These are phyloP conservation scores for Lactarius trivialis DNA, from an alignment of 768 basidiomycete genomes.

Conservation along the genomic window DNA sequence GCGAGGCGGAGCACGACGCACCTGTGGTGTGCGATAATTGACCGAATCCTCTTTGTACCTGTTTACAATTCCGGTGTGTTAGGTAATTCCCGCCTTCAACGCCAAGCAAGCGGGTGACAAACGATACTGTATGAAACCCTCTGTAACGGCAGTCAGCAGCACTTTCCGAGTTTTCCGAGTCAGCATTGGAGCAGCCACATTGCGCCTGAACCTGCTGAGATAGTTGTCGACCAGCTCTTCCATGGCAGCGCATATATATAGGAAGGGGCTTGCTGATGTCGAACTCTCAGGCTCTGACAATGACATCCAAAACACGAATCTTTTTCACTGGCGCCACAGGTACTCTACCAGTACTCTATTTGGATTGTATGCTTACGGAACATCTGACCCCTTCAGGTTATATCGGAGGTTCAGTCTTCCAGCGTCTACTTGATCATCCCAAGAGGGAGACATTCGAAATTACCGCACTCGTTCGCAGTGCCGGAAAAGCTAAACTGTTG, in stretches of 20 bases:
- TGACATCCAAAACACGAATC: conserved; percentile 14
- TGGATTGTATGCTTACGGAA: background rate
- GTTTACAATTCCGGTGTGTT: no score
- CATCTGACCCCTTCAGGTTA: conserved; percentile 33
- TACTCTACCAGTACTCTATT: background rate
- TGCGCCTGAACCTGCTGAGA: background rate
- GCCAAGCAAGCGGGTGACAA: no score
- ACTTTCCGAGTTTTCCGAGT: no score
- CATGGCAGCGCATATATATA: background rate
- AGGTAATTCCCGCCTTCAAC: no score
- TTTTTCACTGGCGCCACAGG: conserved; percentile 20
- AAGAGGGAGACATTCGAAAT: conserved; percentile 34
- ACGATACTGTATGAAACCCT: no score
- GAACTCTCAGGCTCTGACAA: background rate
- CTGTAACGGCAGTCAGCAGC: background rate
- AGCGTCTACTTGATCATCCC: conserved; percentile 37
- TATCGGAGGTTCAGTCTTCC: conserved; percentile 42
- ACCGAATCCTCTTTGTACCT: no score
- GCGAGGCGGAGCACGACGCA: no score
- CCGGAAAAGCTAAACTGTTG: conserved; percentile 41
- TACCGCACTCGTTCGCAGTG: conserved; percentile 40
- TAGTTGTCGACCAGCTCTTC: no score
- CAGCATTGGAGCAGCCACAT: background rate
- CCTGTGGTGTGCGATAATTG: no score
- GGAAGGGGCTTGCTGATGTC: background rate